Percentiles rank a stretch among this genome's conserved stretches.
Evolutionary conservation across 306 rosid species (phyloP).

Genomic region (Senna tora): DNA sequence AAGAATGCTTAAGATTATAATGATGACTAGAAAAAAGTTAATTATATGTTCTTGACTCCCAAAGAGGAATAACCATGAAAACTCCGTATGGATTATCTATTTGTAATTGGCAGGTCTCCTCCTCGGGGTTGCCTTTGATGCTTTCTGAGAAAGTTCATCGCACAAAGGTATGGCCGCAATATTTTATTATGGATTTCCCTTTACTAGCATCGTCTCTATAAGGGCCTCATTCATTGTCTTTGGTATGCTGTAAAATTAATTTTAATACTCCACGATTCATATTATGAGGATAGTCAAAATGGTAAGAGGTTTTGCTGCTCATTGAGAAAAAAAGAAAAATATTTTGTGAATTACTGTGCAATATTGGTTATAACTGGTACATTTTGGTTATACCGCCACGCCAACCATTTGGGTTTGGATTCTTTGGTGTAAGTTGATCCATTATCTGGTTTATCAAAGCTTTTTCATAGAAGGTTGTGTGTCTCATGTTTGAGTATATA

Average conservation of each 20-base stretch:
- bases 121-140: slow-evolving; percentile 81
- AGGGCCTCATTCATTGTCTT: slow-evolving; percentile 4
- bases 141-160: slow-evolving; percentile 89
- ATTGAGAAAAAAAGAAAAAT: slow-evolving; percentile 1
- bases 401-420: slow-evolving; percentile 9
- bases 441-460: background rate
- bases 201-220: slow-evolving; percentile 19
- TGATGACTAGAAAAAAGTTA: slow-evolving; percentile 13
- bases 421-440: slow-evolving; percentile 25
- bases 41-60: slow-evolving; percentile 24
- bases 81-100: slow-evolving; percentile 25
- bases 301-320: slow-evolving; percentile 23
- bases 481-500: background rate
- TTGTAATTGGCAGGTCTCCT: slow-evolving; percentile 66
- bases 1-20: slow-evolving; percentile 43
- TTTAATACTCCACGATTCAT: slow-evolving; percentile 5
- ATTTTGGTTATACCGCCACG: too few species aligned
- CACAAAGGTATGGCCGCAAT: slow-evolving; percentile 65
- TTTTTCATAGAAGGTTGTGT: background rate
- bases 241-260: background rate
- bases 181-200: slow-evolving; percentile 30
- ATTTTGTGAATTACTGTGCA: background rate
- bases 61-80: slow-evolving; percentile 21
- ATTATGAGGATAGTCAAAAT: slow-evolving; percentile 13
- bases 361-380: background rate